Evolutionary conservation across 768 basidiomycete species (phyloP), one percentile per base, ranked within the genome.

Genomic region (Goffeauzyma gilvescens): DNA sequence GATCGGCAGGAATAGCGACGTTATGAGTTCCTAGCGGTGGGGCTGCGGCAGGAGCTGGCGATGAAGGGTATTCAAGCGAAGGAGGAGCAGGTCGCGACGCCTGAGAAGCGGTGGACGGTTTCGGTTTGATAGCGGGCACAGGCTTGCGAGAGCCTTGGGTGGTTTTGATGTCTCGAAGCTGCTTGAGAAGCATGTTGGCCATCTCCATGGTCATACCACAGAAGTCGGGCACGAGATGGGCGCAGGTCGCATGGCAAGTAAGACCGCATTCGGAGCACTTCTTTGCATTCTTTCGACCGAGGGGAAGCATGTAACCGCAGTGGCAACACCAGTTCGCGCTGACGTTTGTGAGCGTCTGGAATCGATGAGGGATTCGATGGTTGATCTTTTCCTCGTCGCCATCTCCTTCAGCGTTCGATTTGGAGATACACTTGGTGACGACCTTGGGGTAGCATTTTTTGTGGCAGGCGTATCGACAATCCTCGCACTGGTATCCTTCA

Each of bases 181-280:
- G 80, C 38, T 79, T 75, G 38, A 98, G 72, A 15, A 98, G 71
- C 55, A 79, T 76, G 62, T 95, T 95, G 36, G 93, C 90, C 27
- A 84, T 90, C 65, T 95, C 90, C 90, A 96, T 96, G 27, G 87
- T 86, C 89, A 98, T 95, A 32, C 93, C 93, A 57, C 93, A 98
- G 66, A 98, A 96, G 65, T 98, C 90, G 45, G 93, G 93, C 30
- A 98, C 93, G 44, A 96, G 75, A 63, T 98, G 93, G 1, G 87
- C 83, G 66, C 93, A 98, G 50, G 86, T 82, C 15, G 85, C 86
- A 65, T 98, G 93, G 55, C 87, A 95, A 34, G 90, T 95, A 53
- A 96, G 78, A 56, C 80, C 76, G 66, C 93, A 98, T 63, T 96
- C 90, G 0, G 83, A 78, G 63, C 93, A 98, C 65, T 81, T 81